Conservation (phyloP, 176 grass and related monocot species). For the Ensete glaucum region DNA sequence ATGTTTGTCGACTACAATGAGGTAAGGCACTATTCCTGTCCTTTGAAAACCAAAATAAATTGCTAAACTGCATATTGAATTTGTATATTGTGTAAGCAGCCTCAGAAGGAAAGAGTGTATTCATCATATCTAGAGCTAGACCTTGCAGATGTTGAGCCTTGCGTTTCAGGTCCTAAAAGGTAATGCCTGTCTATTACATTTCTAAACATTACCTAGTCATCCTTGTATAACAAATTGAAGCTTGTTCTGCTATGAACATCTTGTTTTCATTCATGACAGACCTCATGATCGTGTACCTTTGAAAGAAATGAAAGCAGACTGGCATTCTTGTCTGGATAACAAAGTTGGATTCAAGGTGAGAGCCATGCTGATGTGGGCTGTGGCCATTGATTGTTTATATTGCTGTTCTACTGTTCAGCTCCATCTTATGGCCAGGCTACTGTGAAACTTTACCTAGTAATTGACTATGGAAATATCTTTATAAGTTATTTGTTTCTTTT, state of each 20-base stretch:
- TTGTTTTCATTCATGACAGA: constrained; percentile 26
- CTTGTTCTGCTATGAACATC: background rate
- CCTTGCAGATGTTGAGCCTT: constrained; percentile 67
- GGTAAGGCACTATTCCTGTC: constrained; percentile 33
- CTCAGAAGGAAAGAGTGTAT: constrained; percentile 57
- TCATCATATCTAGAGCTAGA: constrained; percentile 82
- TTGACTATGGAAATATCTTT: background rate
- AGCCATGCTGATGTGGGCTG: background rate
- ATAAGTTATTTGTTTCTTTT: background rate
- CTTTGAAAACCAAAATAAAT: background rate
- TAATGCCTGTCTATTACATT: constrained; percentile 14
- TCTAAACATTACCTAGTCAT: background rate
- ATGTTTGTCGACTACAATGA: constrained; percentile 89
- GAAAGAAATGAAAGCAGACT: constrained; percentile 94
- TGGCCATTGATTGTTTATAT: background rate
- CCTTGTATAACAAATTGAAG: background rate
- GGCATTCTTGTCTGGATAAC: constrained; percentile 68
- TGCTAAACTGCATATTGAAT: background rate
- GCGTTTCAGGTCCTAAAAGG: constrained; percentile 86
- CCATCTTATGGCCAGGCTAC: background rate
- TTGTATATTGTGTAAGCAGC: constrained; percentile 36
- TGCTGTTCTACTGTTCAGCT: background rate
- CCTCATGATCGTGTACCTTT: constrained; percentile 86
- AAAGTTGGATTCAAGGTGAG: constrained; percentile 79
- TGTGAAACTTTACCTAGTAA: background rate